These are phyloP conservation scores for Yamadazyma laniorum DNA, from an alignment of 805 yeast genomes.

Conservation along the genomic window DNA sequence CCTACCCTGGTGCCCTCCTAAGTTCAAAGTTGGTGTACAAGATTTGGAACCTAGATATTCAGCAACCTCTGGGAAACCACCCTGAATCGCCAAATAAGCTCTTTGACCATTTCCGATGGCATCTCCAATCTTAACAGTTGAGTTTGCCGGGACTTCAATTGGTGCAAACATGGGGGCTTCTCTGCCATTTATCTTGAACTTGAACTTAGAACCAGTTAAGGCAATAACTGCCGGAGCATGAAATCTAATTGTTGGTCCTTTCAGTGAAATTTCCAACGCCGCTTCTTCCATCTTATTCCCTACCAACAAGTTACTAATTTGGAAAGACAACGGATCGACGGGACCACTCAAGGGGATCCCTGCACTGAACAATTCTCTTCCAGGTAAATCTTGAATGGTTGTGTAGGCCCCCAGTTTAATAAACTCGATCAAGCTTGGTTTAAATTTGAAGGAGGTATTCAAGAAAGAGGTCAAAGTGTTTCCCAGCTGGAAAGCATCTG, in stretches of 20 bases:
- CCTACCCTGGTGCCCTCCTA: constrained; percentile 46
- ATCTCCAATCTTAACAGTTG: constrained; percentile 19
- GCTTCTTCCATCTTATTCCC: constrained; percentile 82
- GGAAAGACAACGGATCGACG: constrained; percentile 88
- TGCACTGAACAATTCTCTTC: constrained; percentile 78
- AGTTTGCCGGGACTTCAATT: constrained; percentile 79
- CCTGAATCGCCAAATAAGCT: constrained; percentile 83
- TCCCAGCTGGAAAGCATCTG: constrained; percentile 78
- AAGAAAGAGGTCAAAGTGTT: constrained; percentile 77
- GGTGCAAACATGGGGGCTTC: constrained; percentile 57
- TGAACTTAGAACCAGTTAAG: constrained; percentile 80
- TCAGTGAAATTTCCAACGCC: constrained; percentile 46
- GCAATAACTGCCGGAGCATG: constrained; percentile 76
- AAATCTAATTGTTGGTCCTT: constrained; percentile 81
- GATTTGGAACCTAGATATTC: constrained; percentile 74
- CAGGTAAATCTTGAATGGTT: constrained; percentile 95
- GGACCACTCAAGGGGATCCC: constrained; percentile 99
- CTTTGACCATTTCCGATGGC: constrained; percentile 65
- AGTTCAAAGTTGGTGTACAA: constrained; percentile 57
- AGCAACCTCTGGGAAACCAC: constrained; percentile 83
- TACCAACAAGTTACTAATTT: constrained; percentile 84
- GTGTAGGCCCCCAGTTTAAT: constrained; percentile 73
- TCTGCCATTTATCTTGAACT: constrained; percentile 74
- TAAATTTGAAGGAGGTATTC: constrained; percentile 29
- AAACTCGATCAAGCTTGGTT: constrained; percentile 80